Evolutionary conservation across 768 basidiomycete species (phyloP), one percentile per base, ranked within the genome.

Genomic region (Hebeloma cylindrosporum): DNA sequence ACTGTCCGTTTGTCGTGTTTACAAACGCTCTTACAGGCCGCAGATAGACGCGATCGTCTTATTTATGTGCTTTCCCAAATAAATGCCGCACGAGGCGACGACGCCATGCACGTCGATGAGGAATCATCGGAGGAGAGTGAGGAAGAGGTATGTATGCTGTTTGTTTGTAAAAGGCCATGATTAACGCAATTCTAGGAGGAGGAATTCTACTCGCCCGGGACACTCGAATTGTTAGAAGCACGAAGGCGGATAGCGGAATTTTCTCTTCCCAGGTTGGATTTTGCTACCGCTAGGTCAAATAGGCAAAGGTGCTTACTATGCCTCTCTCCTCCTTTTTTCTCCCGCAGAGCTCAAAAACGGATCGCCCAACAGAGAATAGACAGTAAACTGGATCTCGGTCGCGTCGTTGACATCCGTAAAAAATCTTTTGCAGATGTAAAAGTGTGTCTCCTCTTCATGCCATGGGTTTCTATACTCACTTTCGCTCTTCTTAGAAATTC

Each of bases 1-100:
- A 31, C 33, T 30, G 22, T 40, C 37, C n/a, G 35, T 30, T 13
- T 30, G 22, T 29, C 16, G 22, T 26, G 36, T 31, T 51, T n/a
- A 40, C 50, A 42, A 56, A 48, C 46, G 36, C 37, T 46, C 48
- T 51, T 33, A 37, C 63, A 97, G 93, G 89, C 92, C 55, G 93
- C 93, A 59, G 96, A 99, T 71, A 78, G 95, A 54, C 73, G 96
- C 61, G 95, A 96, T 68, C 90, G 95, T 70, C 73, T 99, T 54
- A 93, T 92, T 57, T 92, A 94, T 65, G 85, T 97, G 2, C 72
- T 97, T 40, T 93, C 93, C 16, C 89, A 94, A 85, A 93, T 94
- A 48, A 88, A 88, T 64, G 83, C 86, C 5, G 90, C 89, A 21
- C 77, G 87, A 39, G 92, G 91, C 9, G 88, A 91, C 41, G 87